phyloP scores from a whole-genome alignment of 2,329 filamentous ascomycete species.

The Fusarium sp. region DNA sequence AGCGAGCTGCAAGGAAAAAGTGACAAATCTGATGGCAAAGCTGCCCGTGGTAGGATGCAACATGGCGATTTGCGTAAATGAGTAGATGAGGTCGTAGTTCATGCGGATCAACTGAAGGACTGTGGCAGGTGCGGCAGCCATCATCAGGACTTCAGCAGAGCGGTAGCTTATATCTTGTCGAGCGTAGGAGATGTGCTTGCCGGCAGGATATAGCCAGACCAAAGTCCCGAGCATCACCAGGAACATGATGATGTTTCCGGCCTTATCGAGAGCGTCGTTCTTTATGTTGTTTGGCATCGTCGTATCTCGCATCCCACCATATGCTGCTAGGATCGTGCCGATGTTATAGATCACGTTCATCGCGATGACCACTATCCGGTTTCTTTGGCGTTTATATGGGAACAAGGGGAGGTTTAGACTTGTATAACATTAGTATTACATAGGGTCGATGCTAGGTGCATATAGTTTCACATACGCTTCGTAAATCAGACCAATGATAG shows the following conservation, averaged over 20 bases:
- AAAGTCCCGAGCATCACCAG: background rate
- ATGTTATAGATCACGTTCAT: background rate
- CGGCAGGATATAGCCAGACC: background rate
- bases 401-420: background rate
- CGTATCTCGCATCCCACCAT: background rate
- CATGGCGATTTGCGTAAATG: background rate
- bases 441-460: background rate
- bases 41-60: background rate
- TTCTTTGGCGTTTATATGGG: background rate
- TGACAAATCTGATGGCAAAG: background rate
- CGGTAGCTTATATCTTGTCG: background rate
- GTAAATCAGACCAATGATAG: background rate
- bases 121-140: background rate
- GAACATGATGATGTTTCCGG: background rate
- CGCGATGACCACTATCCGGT: background rate
- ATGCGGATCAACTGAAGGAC: background rate
- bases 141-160: background rate
- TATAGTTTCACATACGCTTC: background rate
- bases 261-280: background rate
- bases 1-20: background rate
- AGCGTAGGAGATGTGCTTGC: background rate
- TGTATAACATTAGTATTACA: fast-evolving
- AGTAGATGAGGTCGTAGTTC: background rate
- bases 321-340: background rate
- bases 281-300: background rate